phyloP scores from a whole-genome alignment of 305 asterid genomes.

The Rubia peregrina region DNA sequence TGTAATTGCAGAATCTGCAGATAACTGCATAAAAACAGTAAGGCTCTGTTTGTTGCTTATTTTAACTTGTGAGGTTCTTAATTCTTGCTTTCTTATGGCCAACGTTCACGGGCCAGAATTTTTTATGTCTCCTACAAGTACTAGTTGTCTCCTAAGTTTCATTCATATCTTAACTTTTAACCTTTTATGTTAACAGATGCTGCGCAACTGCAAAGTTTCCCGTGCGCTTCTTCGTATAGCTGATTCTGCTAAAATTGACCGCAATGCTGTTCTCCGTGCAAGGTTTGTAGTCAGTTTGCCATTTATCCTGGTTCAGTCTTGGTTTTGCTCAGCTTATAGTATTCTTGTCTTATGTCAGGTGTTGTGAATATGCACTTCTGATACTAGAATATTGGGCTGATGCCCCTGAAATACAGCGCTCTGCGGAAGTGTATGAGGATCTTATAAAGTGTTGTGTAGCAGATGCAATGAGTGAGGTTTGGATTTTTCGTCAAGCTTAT shows the following conservation, averaged over 20 bases:
- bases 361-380: constrained; percentile 95
- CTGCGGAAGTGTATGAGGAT: constrained; percentile 93
- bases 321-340: constrained; percentile 12
- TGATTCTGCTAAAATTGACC: constrained; percentile 90
- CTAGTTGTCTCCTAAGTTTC: neutral
- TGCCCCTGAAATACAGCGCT: constrained; percentile 96
- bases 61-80: constrained; percentile 12
- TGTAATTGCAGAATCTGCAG: constrained; percentile 98
- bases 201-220: constrained; percentile 93
- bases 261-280: constrained; percentile 90
- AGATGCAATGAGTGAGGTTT: constrained; percentile 99
- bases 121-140: neutral
- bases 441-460: constrained; percentile 90
- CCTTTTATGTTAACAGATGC: constrained; percentile 46
- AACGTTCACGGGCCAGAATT: neutral
- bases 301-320: constrained; percentile 2
- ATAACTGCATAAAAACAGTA: constrained; percentile 98
- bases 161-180: constrained; percentile 7
- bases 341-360: constrained; percentile 41
- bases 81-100: neutral
- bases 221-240: constrained; percentile 86
- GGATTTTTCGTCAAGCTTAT: constrained; percentile 18
- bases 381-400: constrained; percentile 97
- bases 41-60: constrained; percentile 14
- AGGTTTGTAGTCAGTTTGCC: constrained; percentile 46